phyloP scores from a whole-genome alignment of 2,329 filamentous ascomycete genomes.

The Erysiphe neolycopersici region DNA sequence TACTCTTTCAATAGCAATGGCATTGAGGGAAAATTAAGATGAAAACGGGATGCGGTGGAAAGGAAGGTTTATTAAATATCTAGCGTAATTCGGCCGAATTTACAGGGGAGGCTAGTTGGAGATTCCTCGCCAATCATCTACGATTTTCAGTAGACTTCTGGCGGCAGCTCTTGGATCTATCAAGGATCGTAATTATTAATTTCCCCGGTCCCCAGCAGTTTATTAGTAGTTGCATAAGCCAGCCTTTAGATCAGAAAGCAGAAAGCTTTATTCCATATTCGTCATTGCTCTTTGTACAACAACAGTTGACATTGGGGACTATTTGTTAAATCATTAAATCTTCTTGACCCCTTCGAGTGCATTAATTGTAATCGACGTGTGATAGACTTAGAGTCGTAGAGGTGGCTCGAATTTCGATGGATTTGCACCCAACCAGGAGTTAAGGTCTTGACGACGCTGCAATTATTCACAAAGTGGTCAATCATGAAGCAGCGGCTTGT shows the following conservation, averaged over 20 bases:
- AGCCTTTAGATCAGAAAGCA: neutral
- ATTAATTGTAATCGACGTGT: neutral
- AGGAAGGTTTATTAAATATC: neutral
- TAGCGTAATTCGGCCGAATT: neutral
- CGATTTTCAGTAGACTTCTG: neutral
- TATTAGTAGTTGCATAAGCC: neutral
- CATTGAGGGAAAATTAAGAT: no score
- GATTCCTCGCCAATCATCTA: neutral
- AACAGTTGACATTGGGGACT: neutral
- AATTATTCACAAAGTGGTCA: conserved; percentile 1
- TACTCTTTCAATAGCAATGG: no score
- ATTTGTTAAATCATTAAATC: no score
- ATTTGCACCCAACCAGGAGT: neutral
- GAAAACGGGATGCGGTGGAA: neutral
- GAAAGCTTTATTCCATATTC: neutral
- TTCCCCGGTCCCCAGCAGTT: neutral
- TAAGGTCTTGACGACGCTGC: conserved; percentile 3
- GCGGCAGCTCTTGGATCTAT: neutral
- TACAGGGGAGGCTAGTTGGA: neutral
- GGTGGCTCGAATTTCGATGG: neutral
- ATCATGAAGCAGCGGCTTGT: conserved; percentile 2
- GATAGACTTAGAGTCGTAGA: neutral
- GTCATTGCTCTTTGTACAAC: neutral
- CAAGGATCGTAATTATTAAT: neutral
- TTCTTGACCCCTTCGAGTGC: neutral